Evolutionary conservation across 352 stramenopile genomes (phyloP).

Genomic region (Peronospora destructor): DNA sequence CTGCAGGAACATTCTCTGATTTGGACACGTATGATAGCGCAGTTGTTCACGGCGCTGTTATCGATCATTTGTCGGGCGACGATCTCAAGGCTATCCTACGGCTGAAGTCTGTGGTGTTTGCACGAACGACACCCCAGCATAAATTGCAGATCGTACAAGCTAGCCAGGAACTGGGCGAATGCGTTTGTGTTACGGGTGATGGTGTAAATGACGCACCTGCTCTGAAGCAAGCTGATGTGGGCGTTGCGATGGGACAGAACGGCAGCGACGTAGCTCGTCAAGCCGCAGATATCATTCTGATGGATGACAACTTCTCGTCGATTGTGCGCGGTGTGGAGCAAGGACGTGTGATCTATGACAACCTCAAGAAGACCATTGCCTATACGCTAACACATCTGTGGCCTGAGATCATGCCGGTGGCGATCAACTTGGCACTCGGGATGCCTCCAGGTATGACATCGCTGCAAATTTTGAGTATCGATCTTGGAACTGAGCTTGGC

Average conservation of each 20-base stretch:
- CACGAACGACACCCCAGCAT: conserved; percentile 90
- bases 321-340: conserved; percentile 95
- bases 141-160: conserved; percentile 95
- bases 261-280: conserved; percentile 94
- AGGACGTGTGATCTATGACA: conserved; percentile 93
- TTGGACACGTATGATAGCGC: conserved; percentile 20
- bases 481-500: conserved; percentile 90
- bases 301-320: conserved; percentile 97
- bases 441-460: conserved; percentile 37
- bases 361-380: conserved; percentile 91
- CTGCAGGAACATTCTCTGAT: conserved; percentile 74
- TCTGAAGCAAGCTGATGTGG: conserved; percentile 95
- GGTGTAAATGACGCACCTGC: conserved; percentile 97
- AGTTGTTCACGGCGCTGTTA: no score
- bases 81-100: conserved; percentile 68
- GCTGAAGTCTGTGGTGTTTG: conserved; percentile 92
- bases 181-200: conserved; percentile 94
- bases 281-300: conserved; percentile 93
- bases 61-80: conserved; percentile 51
- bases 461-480: conserved; percentile 90
- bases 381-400: conserved; percentile 91
- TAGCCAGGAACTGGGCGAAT: conserved; percentile 73
- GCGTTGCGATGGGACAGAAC: conserved; percentile 97
- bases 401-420: conserved; percentile 78
- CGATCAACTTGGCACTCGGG: conserved; percentile 12